phyloP scores from a whole-genome alignment of 2,329 filamentous ascomycete species.

The Scolecobasidium constrictum region DNA sequence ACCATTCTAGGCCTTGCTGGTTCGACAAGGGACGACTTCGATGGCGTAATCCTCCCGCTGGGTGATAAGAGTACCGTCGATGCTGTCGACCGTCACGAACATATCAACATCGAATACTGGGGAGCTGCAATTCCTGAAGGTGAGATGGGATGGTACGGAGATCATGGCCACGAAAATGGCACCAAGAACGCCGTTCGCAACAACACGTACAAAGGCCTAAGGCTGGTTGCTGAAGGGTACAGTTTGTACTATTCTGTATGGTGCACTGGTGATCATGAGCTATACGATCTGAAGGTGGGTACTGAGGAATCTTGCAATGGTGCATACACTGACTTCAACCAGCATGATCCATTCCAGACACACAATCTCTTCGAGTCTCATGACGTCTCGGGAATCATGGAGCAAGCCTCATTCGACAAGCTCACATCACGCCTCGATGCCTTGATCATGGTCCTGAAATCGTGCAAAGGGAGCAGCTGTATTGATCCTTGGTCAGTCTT shows the following conservation, averaged over 20 bases:
- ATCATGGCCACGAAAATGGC: neutral
- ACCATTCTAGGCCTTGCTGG: slow-evolving; percentile 24
- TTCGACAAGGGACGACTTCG: slow-evolving; percentile 20
- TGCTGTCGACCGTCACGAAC: slow-evolving; percentile 18
- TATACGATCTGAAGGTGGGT: slow-evolving; percentile 4
- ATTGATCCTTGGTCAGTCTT: slow-evolving; percentile 19
- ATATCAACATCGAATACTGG: slow-evolving; percentile 32
- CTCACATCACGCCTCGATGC: slow-evolving; percentile 17
- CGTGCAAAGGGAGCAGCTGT: slow-evolving; percentile 20
- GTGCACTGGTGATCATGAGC: slow-evolving; percentile 5
- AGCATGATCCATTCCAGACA: slow-evolving; percentile 3
- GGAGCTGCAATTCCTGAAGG: slow-evolving; percentile 14
- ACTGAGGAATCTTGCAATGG: neutral
- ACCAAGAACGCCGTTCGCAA: neutral
- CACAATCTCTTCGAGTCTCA: neutral
- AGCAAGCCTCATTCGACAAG: neutral
- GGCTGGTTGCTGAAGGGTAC: slow-evolving; percentile 5
- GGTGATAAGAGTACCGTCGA: slow-evolving; percentile 12
- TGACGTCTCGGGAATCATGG: neutral
- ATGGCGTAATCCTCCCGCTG: slow-evolving; percentile 24
- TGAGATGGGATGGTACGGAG: neutral
- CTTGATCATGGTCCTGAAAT: slow-evolving; percentile 22
- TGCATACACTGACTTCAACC: neutral
- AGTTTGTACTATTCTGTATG: slow-evolving; percentile 6
- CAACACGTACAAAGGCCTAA: slow-evolving; percentile 8